Base-by-base conservation (phyloP, 225 moss, liverwort and hornwort species). In the Sphagnum tenellum region DNA sequence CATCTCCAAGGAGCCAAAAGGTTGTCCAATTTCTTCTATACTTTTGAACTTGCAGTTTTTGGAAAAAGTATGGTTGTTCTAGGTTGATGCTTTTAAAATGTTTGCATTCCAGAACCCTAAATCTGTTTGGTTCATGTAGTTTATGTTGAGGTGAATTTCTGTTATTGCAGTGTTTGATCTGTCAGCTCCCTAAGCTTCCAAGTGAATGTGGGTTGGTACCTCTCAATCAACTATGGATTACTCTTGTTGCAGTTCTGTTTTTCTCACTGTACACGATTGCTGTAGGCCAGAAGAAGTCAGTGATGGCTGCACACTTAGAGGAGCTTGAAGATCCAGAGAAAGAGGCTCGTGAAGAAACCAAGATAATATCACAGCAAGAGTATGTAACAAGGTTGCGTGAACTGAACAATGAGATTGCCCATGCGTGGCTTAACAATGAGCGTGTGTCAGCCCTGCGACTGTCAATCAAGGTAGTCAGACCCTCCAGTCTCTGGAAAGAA, bases 301-400 rank as follows among this genome's bases (percentile, higher is more conserved):
- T 90, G 11, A 75, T 86, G 61, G 98, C 90, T 55, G 78, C 80
- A 65, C 98, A 93, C 75, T 74, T 98, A 77, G 89, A 98, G 78
- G 80, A 87, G 74, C 85, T 98, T 66, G 98, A 98, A 79, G 87
- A 91, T 75, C 87, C 89, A 57, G 90, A 82, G 65, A 93, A 81
- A 64, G 90, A 93, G 68, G 81, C 85, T 66, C 80, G 82, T 69
- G 82, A 83, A 66, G 98, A 81, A 81, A 80, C 78, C 60, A 93
- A 86, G 65, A 98, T 98, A 54, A 81, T 98, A 60, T 93, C 93
- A 44, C 98, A 98, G 71, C 98, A 90, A 78, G 98, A 98, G 70
- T 98, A 98, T 66, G 93, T 98, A 73, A 90, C 89, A 45, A 78
- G 98, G 64, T 70, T 98, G 56, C 85, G 81, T 63, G 98, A 93